Evolutionary conservation across 805 yeast genomes (phyloP).

Genomic region (Sporopachydermia lactativora): DNA sequence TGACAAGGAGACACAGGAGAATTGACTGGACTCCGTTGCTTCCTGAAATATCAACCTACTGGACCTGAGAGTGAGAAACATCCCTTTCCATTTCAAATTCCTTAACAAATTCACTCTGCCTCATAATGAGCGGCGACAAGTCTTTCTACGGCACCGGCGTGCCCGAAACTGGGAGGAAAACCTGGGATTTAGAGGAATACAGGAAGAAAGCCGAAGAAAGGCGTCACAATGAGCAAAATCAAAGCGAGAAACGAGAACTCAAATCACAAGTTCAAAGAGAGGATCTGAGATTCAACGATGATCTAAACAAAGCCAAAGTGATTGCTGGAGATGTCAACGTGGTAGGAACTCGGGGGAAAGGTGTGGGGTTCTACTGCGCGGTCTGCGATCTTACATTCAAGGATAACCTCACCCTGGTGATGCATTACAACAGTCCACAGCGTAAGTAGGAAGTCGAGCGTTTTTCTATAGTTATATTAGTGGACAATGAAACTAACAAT

Average conservation of each 20-base stretch:
- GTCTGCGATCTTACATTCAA: slow-evolving; percentile 68
- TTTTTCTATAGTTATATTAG: not conserved
- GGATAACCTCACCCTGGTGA: slow-evolving; percentile 68
- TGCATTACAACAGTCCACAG: slow-evolving; percentile 68
- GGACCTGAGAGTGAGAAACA: no score
- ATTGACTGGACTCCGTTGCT: no score
- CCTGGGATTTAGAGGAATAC: slow-evolving; percentile 63
- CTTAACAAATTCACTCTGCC: no score
- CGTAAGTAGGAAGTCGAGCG: slow-evolving; percentile 36
- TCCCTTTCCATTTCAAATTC: no score
- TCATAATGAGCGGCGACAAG: no score
- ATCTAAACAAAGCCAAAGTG: not conserved
- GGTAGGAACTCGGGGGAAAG: slow-evolving; percentile 31
- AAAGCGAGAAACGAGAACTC: not conserved
- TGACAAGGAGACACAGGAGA: no score
- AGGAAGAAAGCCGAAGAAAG: slow-evolving; percentile 17
- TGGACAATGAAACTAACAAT: not conserved
- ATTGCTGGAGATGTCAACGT: slow-evolving; percentile 4
- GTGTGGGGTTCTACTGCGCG: slow-evolving; percentile 79
- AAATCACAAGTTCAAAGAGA: not conserved
- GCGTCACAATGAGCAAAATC: not conserved
- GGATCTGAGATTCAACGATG: slow-evolving; percentile 1
- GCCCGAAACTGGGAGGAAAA: slow-evolving; percentile 37
- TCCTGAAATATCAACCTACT: no score
- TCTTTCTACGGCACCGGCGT: not conserved